Conservation (phyloP, 164 flowering plant genomes). For the Vitis riparia region DNA sequence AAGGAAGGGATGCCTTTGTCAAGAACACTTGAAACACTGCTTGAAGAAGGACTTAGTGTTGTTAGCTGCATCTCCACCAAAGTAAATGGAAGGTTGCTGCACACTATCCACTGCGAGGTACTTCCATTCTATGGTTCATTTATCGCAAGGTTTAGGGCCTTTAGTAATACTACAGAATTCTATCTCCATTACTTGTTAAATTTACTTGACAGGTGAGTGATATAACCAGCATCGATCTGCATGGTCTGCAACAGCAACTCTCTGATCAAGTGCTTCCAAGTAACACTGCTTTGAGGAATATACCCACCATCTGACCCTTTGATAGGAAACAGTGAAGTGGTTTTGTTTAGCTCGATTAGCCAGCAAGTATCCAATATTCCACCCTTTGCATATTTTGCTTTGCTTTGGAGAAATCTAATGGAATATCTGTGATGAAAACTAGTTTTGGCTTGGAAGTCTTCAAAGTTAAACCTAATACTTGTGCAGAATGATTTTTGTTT, state of each 20-base stretch:
- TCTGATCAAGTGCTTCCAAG: background rate
- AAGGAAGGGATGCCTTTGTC: conserved; percentile 29
- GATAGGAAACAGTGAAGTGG: no score
- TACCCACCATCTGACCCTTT: no score
- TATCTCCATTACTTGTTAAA: background rate
- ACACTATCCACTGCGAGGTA: conserved; percentile 50
- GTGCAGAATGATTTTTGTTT: no score
- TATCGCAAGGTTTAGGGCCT: background rate
- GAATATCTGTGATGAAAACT: no score
- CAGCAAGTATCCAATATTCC: background rate
- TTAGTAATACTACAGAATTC: no score
- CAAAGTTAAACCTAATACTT: no score
- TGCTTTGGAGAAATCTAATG: no score
- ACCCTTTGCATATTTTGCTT: background rate
- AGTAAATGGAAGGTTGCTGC: conserved; percentile 25
- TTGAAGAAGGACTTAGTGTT: conserved; percentile 39
- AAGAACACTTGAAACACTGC: conserved; percentile 25
- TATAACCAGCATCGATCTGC: conserved; percentile 11
- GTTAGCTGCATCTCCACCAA: conserved; percentile 32
- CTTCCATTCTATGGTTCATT: background rate
- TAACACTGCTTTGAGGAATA: background rate
- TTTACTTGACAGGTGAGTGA: conserved; percentile 19
- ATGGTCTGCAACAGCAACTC: conserved; percentile 24
- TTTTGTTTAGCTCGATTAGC: no score
- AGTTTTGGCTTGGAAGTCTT: no score